phyloP scores from a whole-genome alignment of 2,329 filamentous ascomycete species.

The Rhinocladiella similis region DNA sequence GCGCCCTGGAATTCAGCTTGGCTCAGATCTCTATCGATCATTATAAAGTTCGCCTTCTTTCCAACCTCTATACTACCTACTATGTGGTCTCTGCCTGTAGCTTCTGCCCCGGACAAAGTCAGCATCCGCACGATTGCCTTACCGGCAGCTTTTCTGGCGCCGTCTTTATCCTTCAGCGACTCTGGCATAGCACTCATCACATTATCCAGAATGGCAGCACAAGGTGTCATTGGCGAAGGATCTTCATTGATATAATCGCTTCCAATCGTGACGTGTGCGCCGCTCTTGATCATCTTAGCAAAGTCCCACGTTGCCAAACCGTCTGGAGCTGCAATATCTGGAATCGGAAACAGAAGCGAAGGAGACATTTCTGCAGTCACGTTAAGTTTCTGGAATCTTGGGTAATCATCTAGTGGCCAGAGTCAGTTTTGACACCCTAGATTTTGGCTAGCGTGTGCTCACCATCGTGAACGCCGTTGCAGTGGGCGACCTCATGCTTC shows the following conservation, averaged over 20 bases:
- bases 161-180: background rate
- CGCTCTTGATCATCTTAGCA: conserved; percentile 29
- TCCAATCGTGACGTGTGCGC: conserved; percentile 36
- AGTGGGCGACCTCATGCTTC: conserved; percentile 30
- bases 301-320: conserved; percentile 34
- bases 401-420: conserved; percentile 29
- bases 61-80: conserved; percentile 35
- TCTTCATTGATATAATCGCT: conserved; percentile 26
- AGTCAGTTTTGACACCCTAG: background rate
- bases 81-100: conserved; percentile 31
- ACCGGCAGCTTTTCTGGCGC: background rate
- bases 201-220: background rate
- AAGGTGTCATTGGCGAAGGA: background rate
- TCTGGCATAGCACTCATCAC: background rate
- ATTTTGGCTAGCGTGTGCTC: background rate
- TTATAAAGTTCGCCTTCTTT: conserved; percentile 37
- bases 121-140: conserved; percentile 28
- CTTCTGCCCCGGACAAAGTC: conserved; percentile 33
- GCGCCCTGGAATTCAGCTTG: conserved; percentile 33
- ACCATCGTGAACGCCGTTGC: conserved; percentile 32
- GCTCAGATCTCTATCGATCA: conserved; percentile 33
- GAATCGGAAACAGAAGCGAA: conserved; percentile 31
- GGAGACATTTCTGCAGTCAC: conserved; percentile 39
- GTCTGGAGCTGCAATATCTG: conserved; percentile 7
- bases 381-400: conserved; percentile 32